Evolutionary conservation across 2,329 filamentous ascomycete species (phyloP), one percentile per base, ranked within the genome.

Genomic region (Scedosporium aurantiacum): DNA sequence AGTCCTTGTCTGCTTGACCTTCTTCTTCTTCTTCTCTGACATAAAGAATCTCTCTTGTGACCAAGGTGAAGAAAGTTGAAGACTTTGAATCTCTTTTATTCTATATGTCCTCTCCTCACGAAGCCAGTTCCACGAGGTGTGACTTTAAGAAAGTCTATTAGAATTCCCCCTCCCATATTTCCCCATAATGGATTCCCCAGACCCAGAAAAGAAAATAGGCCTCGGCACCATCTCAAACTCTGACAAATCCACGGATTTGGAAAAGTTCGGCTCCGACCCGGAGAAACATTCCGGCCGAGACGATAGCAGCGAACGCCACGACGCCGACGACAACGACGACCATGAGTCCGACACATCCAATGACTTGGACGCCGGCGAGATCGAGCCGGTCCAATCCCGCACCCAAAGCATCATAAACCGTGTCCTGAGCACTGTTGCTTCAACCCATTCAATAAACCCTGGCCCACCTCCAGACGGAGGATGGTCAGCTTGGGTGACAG

Each of bases 401-500:
- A 21, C 63, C 8, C 40, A 61, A n/a, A 66, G 70, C 16, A 65
- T 72, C 0, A 54, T 78, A 1, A 69, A 66, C 59, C 73, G 75
- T 1, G 73, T 76, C 4, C 63, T 79, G 12, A 79, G 76, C 63
- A 69, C 72, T 16, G 72, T 75, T 3, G 76, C 73, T 18, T 74
- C 75, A 1, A 73, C 70, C 43, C 74, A 74, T 1, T 76, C 71
- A 55, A 67, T 70, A 57, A 72, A 76, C 45, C 75, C 75, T 0
- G 75, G 76, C 0, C 79, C 79, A 21, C 79, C 80, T 1, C 80
- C 80, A 0, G 78, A 83, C 28, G 80, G 79, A 2, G 80, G 80
- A 0, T 66, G 69, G 58, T 66, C 69, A 23, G 79, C 80, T 0
- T 83, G 80, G 80, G 64, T 73, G 2, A 72, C 71, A 8, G 75